Evolutionary conservation across 805 yeast species (phyloP).

Genomic region (Candida nanaspora): DNA sequence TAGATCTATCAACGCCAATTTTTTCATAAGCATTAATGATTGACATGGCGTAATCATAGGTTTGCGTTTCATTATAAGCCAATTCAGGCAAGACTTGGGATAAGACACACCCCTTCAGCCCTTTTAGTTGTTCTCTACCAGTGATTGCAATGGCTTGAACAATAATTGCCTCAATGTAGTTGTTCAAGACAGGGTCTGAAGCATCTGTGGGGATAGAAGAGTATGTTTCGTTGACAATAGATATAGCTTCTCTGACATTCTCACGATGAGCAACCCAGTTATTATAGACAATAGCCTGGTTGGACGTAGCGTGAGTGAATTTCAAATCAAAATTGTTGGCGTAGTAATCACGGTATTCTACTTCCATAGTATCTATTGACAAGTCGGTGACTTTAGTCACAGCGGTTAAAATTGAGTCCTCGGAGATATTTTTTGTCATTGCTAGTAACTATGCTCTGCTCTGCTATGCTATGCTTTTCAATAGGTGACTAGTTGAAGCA

Average conservation of each 20-base stretch:
- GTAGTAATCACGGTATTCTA: constrained; percentile 15
- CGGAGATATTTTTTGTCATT: not conserved
- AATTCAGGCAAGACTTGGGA: constrained; percentile 23
- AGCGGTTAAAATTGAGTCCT: constrained; percentile 7
- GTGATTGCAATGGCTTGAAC: constrained; percentile 17
- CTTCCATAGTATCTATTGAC: constrained; percentile 18
- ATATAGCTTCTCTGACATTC: constrained; percentile 14
- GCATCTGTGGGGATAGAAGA: constrained; percentile 8
- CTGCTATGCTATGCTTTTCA: too few species aligned
- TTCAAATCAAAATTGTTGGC: constrained; percentile 6
- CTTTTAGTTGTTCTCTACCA: constrained; percentile 16
- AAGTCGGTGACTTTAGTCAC: constrained; percentile 14
- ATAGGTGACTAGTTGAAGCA: too few species aligned
- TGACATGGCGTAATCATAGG: constrained; percentile 17
- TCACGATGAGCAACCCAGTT: constrained; percentile 18
- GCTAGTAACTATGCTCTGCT: not conserved
- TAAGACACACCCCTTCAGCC: constrained; percentile 16
- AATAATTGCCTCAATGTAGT: constrained; percentile 12
- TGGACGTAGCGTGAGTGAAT: constrained; percentile 22
- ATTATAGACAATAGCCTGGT: constrained; percentile 18
- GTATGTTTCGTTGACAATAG: constrained; percentile 7
- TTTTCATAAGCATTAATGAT: constrained; percentile 25
- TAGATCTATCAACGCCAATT: constrained; percentile 23
- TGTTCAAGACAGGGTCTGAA: constrained; percentile 4
- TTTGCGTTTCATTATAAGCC: constrained; percentile 20